Conservation (phyloP, 163 green algal genomes). For the Botryococcus braunii region DNA sequence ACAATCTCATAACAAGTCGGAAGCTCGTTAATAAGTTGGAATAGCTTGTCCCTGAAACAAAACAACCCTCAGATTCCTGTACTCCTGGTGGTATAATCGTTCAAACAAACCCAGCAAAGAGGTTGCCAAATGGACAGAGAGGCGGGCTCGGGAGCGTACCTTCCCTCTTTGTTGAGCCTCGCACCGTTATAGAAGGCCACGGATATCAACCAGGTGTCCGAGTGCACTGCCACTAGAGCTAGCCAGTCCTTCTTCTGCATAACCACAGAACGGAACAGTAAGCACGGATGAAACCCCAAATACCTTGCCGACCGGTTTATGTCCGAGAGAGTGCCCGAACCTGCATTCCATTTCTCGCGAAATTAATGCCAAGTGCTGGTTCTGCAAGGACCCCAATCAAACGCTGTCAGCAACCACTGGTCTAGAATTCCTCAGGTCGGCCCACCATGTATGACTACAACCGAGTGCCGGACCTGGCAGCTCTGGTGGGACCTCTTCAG, state of each 20-base stretch:
- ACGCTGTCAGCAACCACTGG: too few species aligned
- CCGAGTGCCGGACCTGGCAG: constrained; percentile 84
- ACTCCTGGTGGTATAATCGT: too few species aligned
- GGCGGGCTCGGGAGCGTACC: constrained; percentile 38
- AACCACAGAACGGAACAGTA: too few species aligned
- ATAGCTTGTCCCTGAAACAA: constrained; percentile 65
- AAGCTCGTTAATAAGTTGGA: constrained; percentile 78
- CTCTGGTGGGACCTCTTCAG: constrained; percentile 89
- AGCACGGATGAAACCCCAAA: too few species aligned
- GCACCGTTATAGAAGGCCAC: constrained; percentile 95
- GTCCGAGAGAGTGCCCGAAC: not conserved
- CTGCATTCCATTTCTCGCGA: constrained; percentile 70
- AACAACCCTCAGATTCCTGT: too few species aligned
- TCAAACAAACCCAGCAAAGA: too few species aligned
- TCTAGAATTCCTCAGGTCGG: too few species aligned
- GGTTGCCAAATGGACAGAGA: too few species aligned
- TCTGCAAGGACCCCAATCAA: too few species aligned
- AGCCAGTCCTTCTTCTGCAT: constrained; percentile 82
- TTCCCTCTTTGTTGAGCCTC: constrained; percentile 68
- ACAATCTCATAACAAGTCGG: constrained; percentile 82
- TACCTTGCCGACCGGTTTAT: too few species aligned
- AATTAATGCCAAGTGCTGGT: constrained; percentile 94
- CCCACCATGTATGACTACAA: too few species aligned
- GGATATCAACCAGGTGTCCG: constrained; percentile 87
- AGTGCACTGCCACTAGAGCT: constrained; percentile 88